Conservation (phyloP, 1,284 basidiomycete species). For the Heterobasidion parviporum region DNA sequence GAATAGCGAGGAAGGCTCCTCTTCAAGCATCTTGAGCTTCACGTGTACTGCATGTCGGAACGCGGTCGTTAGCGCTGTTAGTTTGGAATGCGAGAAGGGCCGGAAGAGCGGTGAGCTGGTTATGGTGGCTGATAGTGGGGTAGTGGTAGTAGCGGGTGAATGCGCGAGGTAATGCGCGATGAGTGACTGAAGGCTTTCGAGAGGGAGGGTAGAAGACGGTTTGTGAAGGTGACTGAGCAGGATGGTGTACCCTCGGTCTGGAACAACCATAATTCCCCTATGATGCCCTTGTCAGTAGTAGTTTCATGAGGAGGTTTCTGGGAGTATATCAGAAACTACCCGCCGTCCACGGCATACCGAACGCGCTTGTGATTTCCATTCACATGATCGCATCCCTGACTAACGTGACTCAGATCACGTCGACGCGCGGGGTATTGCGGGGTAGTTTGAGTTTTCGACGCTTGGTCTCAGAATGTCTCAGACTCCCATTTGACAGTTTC, state of each 20-base stretch:
- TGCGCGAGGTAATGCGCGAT: slow-evolving; percentile 57
- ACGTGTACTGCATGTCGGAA: slow-evolving; percentile 59
- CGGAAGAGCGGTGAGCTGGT: slow-evolving; percentile 54
- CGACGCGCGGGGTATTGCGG: too few relatives aligned
- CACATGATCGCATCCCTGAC: not conserved
- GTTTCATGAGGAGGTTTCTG: too few relatives aligned
- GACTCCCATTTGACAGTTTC: too few relatives aligned
- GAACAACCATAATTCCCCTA: slow-evolving; percentile 6
- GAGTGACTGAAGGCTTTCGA: slow-evolving; percentile 47
- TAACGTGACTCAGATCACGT: not conserved
- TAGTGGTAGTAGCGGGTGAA: slow-evolving; percentile 36
- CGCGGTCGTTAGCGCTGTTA: slow-evolving; percentile 45
- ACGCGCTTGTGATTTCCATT: not conserved
- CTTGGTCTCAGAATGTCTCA: too few relatives aligned
- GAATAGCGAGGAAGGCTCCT: slow-evolving; percentile 33
- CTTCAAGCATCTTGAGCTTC: slow-evolving; percentile 33
- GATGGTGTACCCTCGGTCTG: slow-evolving; percentile 38
- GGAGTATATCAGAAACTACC: too few relatives aligned
- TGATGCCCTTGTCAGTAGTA: not conserved
- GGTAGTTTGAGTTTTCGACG: too few relatives aligned
- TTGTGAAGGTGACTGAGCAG: slow-evolving; percentile 52
- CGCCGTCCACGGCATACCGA: not conserved
- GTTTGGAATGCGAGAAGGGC: slow-evolving; percentile 38
- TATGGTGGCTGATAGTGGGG: slow-evolving; percentile 56
- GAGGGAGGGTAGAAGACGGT: slow-evolving; percentile 34